Percentiles rank a stretch among this genome's conserved stretches.
phyloP scores from a whole-genome alignment of 352 stramenopile genomes.

The Pythium phragmitis region DNA sequence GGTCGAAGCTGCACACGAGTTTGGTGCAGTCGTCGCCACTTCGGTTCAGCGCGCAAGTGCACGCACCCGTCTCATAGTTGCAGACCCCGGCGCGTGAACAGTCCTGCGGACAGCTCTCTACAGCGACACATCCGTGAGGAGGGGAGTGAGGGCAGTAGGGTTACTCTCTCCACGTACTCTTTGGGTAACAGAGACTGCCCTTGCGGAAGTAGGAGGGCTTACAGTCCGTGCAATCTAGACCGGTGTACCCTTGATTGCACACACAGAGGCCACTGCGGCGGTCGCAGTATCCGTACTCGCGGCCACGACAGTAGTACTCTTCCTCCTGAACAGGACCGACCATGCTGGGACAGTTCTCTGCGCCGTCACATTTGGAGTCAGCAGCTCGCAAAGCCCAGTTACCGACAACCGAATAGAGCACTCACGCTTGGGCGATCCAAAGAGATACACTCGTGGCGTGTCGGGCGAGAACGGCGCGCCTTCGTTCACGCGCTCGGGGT shows the following conservation, averaged over 20 bases:
- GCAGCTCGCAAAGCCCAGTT: no score
- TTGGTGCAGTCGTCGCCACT: conserved; percentile 82
- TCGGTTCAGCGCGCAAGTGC: conserved; percentile 70
- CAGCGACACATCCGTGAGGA: no score
- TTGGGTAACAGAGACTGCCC: conserved; percentile 88
- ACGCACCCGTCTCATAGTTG: conserved; percentile 88
- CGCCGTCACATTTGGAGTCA: not conserved
- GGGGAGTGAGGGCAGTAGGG: not conserved
- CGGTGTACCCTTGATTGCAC: conserved; percentile 93
- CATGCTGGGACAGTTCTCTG: conserved; percentile 80
- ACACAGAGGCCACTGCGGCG: conserved; percentile 90
- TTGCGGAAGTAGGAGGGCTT: conserved; percentile 84
- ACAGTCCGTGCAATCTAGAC: conserved; percentile 88
- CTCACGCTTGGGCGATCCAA: conserved; percentile 39
- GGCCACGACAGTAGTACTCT: conserved; percentile 91
- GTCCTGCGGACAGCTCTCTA: conserved; percentile 85
- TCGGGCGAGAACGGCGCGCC: conserved; percentile 75
- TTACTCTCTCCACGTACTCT: conserved; percentile 46
- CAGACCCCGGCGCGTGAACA: conserved; percentile 87
- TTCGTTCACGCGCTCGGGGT: conserved; percentile 82
- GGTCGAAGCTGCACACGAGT: conserved; percentile 68
- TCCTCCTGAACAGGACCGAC: conserved; percentile 85
- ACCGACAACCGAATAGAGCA: not conserved
- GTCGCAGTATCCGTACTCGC: conserved; percentile 94
- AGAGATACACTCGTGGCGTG: conserved; percentile 57